Evolutionary conservation across 83 land plant genomes (phyloP), one percentile per base, ranked within the genome.

Genomic region (Thuja plicata): DNA sequence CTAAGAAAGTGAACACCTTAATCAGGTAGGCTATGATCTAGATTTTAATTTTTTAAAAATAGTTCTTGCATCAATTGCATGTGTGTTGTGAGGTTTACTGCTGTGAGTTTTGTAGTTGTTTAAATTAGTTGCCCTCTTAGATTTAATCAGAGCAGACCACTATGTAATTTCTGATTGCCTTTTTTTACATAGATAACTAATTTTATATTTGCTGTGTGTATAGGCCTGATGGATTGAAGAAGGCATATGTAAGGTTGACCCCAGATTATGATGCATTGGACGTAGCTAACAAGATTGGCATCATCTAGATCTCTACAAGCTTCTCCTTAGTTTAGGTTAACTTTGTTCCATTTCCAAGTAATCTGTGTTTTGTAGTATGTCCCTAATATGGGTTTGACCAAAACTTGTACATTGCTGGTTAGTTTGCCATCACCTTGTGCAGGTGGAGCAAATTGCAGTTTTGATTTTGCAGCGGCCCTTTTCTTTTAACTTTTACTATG

Each of bases 281-380:
- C 77, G 95, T 94, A 50, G 95, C 95, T 52, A 94, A 94, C 94
- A 93, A 94, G 88, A 94, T 94, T 89, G 95, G 95, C 57, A 94
- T 94, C 84, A 93, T 94, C 89, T 94, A 93, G 82, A 83, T 76
- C 4, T n/a, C 3, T 32, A 76, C 3, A 11, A 16, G 79, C 79
- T 73, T 73, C 38, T 34, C 40, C 35, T 32, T 12, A 2, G 79
- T 76, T 76, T 34, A 76, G 73, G 32, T 27, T 66, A 27, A 8
- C 6, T 66, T 66, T 50, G 54, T 50, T 66, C 32, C 9, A 66
- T 66, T 66, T 27, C 73, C 32, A 7, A 66, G 73, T 66, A 60
- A 60, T 60, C 70, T 21, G 70, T 60, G 70, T 60, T 21, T 60
- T 73, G 77, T 73, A 32, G 12, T 32, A 2, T 73, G 15, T 11